Conservation (phyloP, 345 rosid species). For the Gossypium arboreum region DNA sequence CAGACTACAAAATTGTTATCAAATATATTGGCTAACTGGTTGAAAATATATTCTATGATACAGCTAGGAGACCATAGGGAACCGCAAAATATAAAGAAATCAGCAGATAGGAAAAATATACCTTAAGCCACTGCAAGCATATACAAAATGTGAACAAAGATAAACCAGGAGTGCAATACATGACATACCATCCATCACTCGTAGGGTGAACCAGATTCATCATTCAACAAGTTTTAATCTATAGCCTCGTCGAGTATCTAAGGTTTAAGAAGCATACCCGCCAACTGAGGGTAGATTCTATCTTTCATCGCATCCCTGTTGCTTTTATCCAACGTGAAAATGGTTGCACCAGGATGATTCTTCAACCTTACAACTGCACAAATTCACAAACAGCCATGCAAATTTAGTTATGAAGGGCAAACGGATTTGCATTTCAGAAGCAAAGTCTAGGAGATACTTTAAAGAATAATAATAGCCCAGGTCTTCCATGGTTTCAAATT, state of each 20-base stretch:
- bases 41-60: neutral
- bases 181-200: neutral
- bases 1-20: neutral
- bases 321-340: slow-evolving; percentile 39
- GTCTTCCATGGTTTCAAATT: neutral
- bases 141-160: neutral
- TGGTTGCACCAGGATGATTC: slow-evolving; percentile 51
- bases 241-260: slow-evolving; percentile 8
- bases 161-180: neutral
- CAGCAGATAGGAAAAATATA: neutral
- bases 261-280: slow-evolving; percentile 28
- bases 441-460: neutral
- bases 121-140: neutral
- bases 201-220: neutral
- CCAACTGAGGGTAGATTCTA: slow-evolving; percentile 36
- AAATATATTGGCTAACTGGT: neutral
- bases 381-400: neutral
- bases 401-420: neutral
- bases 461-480: neutral
- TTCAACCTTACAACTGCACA: slow-evolving; percentile 58
- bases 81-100: neutral
- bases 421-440: neutral
- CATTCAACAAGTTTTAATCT: neutral
- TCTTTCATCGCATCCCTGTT: slow-evolving; percentile 53
- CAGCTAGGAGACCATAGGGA: neutral